phyloP scores from a whole-genome alignment of 2,329 filamentous ascomycete genomes.

The Mycogone perniciosa region DNA sequence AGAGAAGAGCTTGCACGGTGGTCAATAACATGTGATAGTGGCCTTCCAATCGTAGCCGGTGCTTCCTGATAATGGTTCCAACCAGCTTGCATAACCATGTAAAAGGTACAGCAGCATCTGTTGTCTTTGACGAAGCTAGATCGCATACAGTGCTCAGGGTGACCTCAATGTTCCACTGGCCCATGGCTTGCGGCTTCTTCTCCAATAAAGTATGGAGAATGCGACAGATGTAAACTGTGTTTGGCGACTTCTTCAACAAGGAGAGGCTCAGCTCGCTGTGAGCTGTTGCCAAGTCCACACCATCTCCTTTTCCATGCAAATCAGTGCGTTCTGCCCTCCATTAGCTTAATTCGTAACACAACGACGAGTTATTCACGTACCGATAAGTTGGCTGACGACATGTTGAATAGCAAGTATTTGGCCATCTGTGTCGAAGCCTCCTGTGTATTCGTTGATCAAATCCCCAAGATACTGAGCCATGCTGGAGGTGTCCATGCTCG shows the following conservation, averaged over 20 bases:
- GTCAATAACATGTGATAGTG: conserved; percentile 54
- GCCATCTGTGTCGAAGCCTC: conserved; percentile 28
- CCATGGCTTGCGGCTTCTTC: conserved; percentile 43
- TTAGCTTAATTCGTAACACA: conserved; percentile 8
- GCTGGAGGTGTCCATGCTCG: conserved; percentile 23
- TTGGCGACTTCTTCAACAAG: conserved; percentile 26
- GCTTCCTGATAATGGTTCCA: conserved; percentile 51
- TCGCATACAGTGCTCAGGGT: conserved; percentile 41
- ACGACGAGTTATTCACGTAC: conserved; percentile 20
- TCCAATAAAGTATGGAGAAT: conserved; percentile 43
- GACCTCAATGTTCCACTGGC: conserved; percentile 52
- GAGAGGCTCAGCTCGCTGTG: conserved; percentile 36
- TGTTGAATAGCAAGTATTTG: conserved; percentile 40
- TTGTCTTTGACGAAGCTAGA: conserved; percentile 25
- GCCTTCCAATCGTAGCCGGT: conserved; percentile 54
- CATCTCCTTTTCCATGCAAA: conserved; percentile 20
- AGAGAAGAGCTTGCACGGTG: conserved; percentile 50
- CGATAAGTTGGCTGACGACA: conserved; percentile 34
- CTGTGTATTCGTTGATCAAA: conserved; percentile 28
- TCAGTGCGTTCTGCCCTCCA: conserved; percentile 24
- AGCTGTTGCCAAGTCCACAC: conserved; percentile 34
- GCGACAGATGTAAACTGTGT: conserved; percentile 35
- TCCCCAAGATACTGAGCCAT: conserved; percentile 35
- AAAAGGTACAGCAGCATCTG: conserved; percentile 32
- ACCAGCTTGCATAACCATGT: conserved; percentile 46